Evolutionary conservation across 306 rosid species (phyloP), one percentile per base, ranked within the genome.

Genomic region (Senna siamea): DNA sequence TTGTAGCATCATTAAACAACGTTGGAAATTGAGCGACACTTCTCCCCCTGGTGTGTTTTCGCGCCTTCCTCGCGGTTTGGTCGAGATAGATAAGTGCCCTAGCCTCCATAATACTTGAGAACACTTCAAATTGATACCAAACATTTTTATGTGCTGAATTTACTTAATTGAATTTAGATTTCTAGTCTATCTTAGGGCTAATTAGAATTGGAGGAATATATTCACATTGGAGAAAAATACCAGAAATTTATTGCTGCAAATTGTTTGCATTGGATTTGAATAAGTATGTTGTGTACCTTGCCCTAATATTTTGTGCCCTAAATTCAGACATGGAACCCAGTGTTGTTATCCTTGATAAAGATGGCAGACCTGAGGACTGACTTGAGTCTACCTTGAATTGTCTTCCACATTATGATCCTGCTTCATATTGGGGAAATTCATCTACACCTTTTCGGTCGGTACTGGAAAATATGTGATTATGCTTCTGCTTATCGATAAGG

Each of bases 381-480:
- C 88, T 89, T 72, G 83, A 84, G 23, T 80, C 84, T 71, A 92
- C 96, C 55, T 82, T 88, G 81, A 81, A 81, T 71, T 93, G 97
- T 83, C 96, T 93, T 80, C 96, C 89, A 6, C 85, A 63, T 37
- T 86, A 93, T 86, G 92, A 89, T 76, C 89, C 87, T 77, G 70
- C 88, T 76, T 69, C 78, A 46, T 72, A 10, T 32, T 70, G 84
- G 88, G 84, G 78, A 52, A 83, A 75, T 58, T 58, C 69, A 13
- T 54, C 76, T 52, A 30, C 71, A 9, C 69, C 90, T 55, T 93
- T 91, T 75, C 83, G 81, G n/a, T n/a, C n/a, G n/a, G 59, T 93
- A 93, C 78, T 89, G 98, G 98, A 91, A 91, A 83, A 93, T 93
- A 56, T 90, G 97, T 43, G 98, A 93, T 74, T 91, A 91, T 80